Base-by-base conservation (phyloP, 1,284 basidiomycete genomes). In the Ganoderma boninense region DNA sequence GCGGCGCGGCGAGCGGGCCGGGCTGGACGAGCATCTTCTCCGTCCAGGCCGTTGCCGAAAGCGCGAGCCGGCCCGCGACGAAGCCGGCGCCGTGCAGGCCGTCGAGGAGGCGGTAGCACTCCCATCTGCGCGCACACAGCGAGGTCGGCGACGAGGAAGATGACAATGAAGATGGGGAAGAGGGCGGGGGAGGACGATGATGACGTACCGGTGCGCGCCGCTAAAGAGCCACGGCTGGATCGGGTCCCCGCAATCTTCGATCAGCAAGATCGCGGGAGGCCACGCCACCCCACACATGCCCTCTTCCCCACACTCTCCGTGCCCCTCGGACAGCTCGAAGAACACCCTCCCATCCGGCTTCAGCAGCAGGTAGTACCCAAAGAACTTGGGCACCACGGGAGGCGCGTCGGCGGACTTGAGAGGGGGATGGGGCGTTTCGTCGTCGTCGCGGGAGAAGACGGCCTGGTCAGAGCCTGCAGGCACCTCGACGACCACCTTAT, bases 311-410 rank as follows among this genome's bases (percentile, higher is more conserved):
- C 69, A 69, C 63, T 60, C 35, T 26, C 23, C 43, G 59, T 66
- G 65, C 60, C 16, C 54, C 14, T 57, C 54, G 38, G 52, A 54
- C 20, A 52, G 49, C 49, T 63, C 49, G 20, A 38, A 54, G n/a
- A 35, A 46, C 26, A 64, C 38, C 49, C 11, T 18, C 26, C 40
- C 65, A 5, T 49, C 68, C 76, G 69, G 67, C 4, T 62, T 20
- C 4, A 77, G 78, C 5, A 82, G 82, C 5, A 79, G 73, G 75
- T 87, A 87, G 74, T 84, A 86, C 0, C 87, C 87, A 73, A 84
- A 88, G 74, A 83, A 88, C 74, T 86, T 86, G 13, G 87, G 87
- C 3, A 86, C 83, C 26, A 87, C 70, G 0, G 87, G 80, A 3
- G 81, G 80, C 7, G 83, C 77, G 4, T 85, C 85, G 0, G 83